Evolutionary conservation across 192 early-diverging fungal species (phyloP).

Genomic region (Backusella luteola): DNA sequence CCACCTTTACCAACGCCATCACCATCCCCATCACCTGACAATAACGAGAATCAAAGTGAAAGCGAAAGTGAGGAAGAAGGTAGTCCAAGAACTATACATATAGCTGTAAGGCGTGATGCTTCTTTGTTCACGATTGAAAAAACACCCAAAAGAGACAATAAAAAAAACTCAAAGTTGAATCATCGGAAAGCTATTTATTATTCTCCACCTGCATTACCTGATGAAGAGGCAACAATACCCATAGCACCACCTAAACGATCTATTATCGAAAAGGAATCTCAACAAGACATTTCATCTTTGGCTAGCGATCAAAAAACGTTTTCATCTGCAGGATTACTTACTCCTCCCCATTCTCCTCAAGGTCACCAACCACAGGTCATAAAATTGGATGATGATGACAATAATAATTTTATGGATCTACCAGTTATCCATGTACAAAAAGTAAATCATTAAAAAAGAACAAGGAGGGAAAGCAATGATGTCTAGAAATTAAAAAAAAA

Average conservation of each 20-base stretch:
- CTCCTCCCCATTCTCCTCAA: neutral
- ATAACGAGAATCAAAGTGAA: neutral
- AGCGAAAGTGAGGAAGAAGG: neutral
- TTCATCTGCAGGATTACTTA: conserved; percentile 6
- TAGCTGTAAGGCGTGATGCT: conserved; percentile 5
- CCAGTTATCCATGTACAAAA: conserved; percentile 10
- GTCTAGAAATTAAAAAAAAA: neutral
- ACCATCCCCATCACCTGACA: neutral
- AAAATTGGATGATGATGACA: neutral
- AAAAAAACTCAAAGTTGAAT: neutral
- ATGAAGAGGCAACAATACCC: neutral
- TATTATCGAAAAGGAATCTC: neutral
- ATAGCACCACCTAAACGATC: neutral
- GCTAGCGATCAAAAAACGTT: neutral
- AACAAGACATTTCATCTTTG: neutral
- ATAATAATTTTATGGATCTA: neutral
- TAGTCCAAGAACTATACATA: neutral
- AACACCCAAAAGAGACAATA: neutral
- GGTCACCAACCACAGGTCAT: neutral
- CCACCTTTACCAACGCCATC: neutral
- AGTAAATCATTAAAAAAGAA: conserved; percentile 7
- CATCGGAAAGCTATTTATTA: neutral
- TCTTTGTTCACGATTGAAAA: conserved; percentile 17
- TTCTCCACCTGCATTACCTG: neutral
- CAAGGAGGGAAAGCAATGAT: neutral